These are phyloP conservation scores for Ceratocystis cubensis DNA, from an alignment of 2,329 filamentous ascomycete genomes.

Conservation along the genomic window DNA sequence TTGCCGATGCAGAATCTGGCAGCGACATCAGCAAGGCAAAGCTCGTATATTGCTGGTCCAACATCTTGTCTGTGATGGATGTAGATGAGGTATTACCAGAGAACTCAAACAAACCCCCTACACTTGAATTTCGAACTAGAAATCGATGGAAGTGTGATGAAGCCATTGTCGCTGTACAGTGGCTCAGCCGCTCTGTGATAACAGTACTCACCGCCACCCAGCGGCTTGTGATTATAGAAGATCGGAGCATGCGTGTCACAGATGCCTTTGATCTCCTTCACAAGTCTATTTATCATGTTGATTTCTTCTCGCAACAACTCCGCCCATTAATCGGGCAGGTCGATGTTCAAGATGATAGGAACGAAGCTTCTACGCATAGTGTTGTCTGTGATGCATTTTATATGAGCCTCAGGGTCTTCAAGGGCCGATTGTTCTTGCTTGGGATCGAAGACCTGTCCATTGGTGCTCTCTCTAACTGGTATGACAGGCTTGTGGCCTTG, in stretches of 20 bases:
- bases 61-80: conserved; percentile 86
- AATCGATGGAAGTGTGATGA: conserved; percentile 90
- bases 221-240: conserved; percentile 81
- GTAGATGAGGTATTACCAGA: conserved; percentile 59
- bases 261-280: conserved; percentile 87
- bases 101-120: conserved; percentile 65
- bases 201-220: conserved; percentile 90
- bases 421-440: conserved; percentile 79
- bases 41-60: conserved; percentile 96
- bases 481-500: conserved; percentile 77
- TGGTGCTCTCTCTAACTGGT: conserved; percentile 91
- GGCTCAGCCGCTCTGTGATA: conserved; percentile 86
- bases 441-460: conserved; percentile 91
- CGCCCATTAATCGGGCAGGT: conserved; percentile 74
- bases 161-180: conserved; percentile 90
- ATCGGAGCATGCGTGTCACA: conserved; percentile 76
- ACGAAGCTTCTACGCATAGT: conserved; percentile 81
- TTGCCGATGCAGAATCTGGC: conserved; percentile 51
- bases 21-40: conserved; percentile 68
- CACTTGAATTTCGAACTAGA: conserved; percentile 65
- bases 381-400: conserved; percentile 95
- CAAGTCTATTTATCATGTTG: conserved; percentile 82
- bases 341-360: conserved; percentile 47
- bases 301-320: conserved; percentile 80
- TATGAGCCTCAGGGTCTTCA: conserved; percentile 95